Base-by-base conservation (phyloP, 2,329 filamentous ascomycete species). In the Penicillium sp. region DNA sequence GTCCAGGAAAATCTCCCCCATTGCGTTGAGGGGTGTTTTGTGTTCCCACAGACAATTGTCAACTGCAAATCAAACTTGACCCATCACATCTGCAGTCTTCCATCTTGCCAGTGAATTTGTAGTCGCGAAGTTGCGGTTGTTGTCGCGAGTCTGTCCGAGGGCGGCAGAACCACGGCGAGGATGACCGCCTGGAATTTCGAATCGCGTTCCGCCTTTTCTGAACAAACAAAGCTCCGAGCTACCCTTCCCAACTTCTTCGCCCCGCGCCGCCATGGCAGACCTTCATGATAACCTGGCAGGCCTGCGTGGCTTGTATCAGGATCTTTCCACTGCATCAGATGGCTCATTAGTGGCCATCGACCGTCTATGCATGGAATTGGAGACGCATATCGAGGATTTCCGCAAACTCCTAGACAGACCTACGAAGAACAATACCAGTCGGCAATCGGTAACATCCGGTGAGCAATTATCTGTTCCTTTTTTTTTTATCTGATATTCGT, bases 231-330 rank as follows among this genome's bases (percentile, higher is more conserved):
- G 54, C 47, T 53, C 44, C 15, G 32, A 51, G 45, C 50, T 53
- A 35, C 39, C 42, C 35, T 51, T 43, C 39, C 32, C 39, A 51
- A 44, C 44, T 48, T 46, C 35, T 40, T 44, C 64, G 69, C 46
- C 38, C 43, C 44, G 44, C 43, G 42, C 43, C 47, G 48, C 40
- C 31, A 49, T 51, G 48, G 41, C 39, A 47, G 79, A 82, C 62
- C 81, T 84, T 58, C 71, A 79, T 60, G 80, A 80, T 61, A 79
- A 76, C 58, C 74, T 93, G 59, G 82, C 82, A 59, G 78, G 80
- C 65, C 79, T 96, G 56, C 81, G 89, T 69, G 81, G 79, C 64
- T 79, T 98, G 54, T 85, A 94, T 65, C 79, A 84, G 62, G 88
- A 95, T 68, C 79, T 98, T 45, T 72, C 84, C 52, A 80, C 83